phyloP scores from a whole-genome alignment of 2,329 filamentous ascomycete species.

The Fusarium bulbicola region DNA sequence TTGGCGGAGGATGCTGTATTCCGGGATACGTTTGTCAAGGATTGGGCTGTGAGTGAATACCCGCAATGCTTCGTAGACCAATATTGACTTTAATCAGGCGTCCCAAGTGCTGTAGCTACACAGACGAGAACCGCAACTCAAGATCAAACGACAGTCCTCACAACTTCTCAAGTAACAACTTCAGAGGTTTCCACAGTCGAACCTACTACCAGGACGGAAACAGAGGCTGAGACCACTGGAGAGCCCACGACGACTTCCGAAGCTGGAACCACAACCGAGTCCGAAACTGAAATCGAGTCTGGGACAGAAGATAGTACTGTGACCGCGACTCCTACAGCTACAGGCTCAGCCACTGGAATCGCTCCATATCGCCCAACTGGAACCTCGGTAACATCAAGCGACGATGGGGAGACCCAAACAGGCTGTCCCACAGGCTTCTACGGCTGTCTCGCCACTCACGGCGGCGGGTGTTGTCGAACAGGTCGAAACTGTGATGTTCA shows the following conservation, averaged over 20 bases:
- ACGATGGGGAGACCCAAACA: slow-evolving; percentile 47
- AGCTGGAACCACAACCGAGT: neutral
- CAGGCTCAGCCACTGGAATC: slow-evolving; percentile 50
- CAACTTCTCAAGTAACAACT: slow-evolving; percentile 52
- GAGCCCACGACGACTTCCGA: slow-evolving; percentile 12
- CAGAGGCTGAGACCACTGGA: slow-evolving; percentile 41
- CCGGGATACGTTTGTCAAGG: slow-evolving; percentile 75
- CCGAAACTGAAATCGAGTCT: neutral
- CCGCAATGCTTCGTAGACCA: neutral
- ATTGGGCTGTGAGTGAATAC: slow-evolving; percentile 69
- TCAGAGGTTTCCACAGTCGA: slow-evolving; percentile 47
- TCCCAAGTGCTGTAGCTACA: slow-evolving; percentile 47
- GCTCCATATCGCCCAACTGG: slow-evolving; percentile 59
- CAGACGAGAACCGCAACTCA: slow-evolving; percentile 31
- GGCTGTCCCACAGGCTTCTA: slow-evolving; percentile 91
- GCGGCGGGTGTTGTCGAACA: slow-evolving; percentile 86
- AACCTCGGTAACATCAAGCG: slow-evolving; percentile 47
- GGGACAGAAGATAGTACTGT: slow-evolving; percentile 6
- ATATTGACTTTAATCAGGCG: slow-evolving; percentile 38
- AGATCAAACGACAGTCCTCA: slow-evolving; percentile 37
- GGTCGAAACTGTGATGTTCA: slow-evolving; percentile 85
- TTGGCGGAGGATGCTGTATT: slow-evolving; percentile 81
- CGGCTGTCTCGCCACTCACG: slow-evolving; percentile 84
- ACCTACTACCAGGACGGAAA: slow-evolving; percentile 51
- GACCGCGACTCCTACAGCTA: slow-evolving; percentile 45